These are phyloP conservation scores for Geranomyces michiganensis DNA, from an alignment of 192 early-diverging fungal genomes.

Conservation along the genomic window DNA sequence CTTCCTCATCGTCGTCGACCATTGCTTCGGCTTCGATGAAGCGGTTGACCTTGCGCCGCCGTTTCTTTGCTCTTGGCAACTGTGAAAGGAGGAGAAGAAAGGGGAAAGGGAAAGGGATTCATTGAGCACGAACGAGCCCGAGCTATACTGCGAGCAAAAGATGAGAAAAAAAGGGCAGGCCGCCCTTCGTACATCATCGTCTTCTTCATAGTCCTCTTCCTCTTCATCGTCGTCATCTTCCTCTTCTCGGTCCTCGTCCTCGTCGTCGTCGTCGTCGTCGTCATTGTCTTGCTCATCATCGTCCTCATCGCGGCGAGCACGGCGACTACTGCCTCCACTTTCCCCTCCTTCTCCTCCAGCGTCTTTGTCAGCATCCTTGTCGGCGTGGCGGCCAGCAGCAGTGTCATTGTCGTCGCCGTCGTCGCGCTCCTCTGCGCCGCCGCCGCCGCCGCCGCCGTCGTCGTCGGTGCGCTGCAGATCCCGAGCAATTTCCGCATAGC, in stretches of 20 bases:
- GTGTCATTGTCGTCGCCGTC: conserved; percentile 11
- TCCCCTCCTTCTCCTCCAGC: conserved; percentile 2
- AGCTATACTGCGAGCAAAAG: background rate
- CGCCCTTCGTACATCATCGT: background rate
- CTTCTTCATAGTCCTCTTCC: background rate
- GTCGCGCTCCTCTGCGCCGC: background rate
- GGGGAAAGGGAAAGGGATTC: background rate
- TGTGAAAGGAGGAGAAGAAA: background rate
- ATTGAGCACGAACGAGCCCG: background rate
- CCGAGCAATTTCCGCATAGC: no score
- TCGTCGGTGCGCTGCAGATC: no score
- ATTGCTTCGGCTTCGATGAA: conserved; percentile 76
- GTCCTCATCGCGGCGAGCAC: conserved; percentile 2
- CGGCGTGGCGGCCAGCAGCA: background rate
- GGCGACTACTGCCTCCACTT: background rate
- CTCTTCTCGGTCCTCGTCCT: conserved; percentile 19
- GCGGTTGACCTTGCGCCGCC: conserved; percentile 20
- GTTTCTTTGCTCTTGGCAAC: conserved; percentile 6
- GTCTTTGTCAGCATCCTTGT: no score
- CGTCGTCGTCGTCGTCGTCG: conserved; percentile 24
- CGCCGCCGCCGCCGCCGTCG: background rate
- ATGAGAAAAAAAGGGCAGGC: background rate
- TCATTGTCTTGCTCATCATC: conserved; percentile 10
- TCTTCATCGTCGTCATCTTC: conserved; percentile 26
- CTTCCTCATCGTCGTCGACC: conserved; percentile 78